Evolutionary conservation across 768 basidiomycete species (phyloP).

Genomic region (Boletus barrowsii): DNA sequence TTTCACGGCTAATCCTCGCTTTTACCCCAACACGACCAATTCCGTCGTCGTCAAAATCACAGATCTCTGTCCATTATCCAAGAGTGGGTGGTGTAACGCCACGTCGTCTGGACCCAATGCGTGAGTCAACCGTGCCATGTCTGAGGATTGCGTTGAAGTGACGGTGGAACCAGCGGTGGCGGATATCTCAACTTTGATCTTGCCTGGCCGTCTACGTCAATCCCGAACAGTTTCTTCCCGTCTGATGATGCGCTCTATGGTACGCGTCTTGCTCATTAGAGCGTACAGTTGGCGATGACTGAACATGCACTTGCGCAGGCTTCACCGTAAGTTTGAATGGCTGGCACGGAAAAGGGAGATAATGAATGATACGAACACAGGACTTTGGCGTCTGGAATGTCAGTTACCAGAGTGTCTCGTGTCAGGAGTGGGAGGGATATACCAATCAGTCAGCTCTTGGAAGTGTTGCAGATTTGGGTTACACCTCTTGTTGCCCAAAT

Average conservation of each 20-base stretch:
- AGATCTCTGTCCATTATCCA: constrained; percentile 69
- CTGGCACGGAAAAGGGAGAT: neutral
- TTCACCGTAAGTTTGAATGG: constrained; percentile 34
- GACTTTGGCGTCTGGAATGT: constrained; percentile 90
- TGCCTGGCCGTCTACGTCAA: constrained; percentile 69
- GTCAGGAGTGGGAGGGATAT: constrained; percentile 64
- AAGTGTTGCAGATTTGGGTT: constrained; percentile 55
- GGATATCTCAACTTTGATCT: constrained; percentile 79
- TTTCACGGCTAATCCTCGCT: constrained; percentile 63
- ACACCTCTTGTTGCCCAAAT: constrained; percentile 69
- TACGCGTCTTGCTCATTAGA: constrained; percentile 20
- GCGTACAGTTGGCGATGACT: constrained; percentile 17
- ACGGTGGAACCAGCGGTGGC: constrained; percentile 49
- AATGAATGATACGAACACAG: constrained; percentile 30
- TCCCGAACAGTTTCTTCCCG: constrained; percentile 72
- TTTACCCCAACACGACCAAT: constrained; percentile 57
- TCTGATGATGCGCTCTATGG: constrained; percentile 67
- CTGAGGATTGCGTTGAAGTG: neutral
- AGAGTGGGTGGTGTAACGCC: constrained; percentile 68
- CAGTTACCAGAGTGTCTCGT: constrained; percentile 63
- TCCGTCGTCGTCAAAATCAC: constrained; percentile 75
- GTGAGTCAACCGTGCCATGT: constrained; percentile 39
- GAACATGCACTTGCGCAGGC: constrained; percentile 33
- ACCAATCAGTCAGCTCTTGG: constrained; percentile 61
- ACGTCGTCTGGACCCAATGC: constrained; percentile 58